phyloP scores from a whole-genome alignment of 164 flowering plant genomes.

The Magnolia officinalis region DNA sequence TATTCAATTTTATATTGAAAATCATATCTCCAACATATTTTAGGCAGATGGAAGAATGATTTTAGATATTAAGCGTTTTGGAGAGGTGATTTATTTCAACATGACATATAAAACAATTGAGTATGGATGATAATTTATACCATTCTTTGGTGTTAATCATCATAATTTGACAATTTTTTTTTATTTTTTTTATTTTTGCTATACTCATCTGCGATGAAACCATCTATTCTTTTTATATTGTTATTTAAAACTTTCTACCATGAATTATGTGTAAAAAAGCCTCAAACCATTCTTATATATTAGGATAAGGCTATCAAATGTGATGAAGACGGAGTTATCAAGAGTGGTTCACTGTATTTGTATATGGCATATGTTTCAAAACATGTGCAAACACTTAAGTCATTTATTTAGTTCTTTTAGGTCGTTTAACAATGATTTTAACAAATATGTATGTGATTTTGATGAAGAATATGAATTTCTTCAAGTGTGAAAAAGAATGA shows the following conservation, averaged over 20 bases:
- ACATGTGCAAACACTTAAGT: no score
- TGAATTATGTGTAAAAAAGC: conserved; percentile 7
- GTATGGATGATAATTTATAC: no score
- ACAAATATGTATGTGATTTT: no score
- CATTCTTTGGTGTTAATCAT: conserved; percentile 2
- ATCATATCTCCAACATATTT: conserved; percentile 1
- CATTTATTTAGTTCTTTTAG: no score
- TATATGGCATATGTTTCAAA: no score
- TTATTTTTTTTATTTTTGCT: background rate
- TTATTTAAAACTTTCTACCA: conserved; percentile 8
- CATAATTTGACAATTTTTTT: conserved; percentile 1
- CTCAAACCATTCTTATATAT: conserved; percentile 4
- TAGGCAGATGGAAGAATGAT: conserved; percentile 7
- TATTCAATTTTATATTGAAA: conserved; percentile 3
- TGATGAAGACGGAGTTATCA: conserved; percentile 1
- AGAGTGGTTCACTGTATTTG: background rate
- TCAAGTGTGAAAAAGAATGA: background rate
- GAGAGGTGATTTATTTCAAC: conserved; percentile 12
- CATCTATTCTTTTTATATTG: conserved; percentile 3
- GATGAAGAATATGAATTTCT: no score
- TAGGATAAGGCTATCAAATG: conserved; percentile 6
- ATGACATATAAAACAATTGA: background rate
- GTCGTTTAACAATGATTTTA: no score
- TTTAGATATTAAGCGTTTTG: conserved; percentile 5
- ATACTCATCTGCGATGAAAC: background rate